phyloP scores from a whole-genome alignment of 805 yeast genomes.

The Schwanniomyces polymorphus region DNA sequence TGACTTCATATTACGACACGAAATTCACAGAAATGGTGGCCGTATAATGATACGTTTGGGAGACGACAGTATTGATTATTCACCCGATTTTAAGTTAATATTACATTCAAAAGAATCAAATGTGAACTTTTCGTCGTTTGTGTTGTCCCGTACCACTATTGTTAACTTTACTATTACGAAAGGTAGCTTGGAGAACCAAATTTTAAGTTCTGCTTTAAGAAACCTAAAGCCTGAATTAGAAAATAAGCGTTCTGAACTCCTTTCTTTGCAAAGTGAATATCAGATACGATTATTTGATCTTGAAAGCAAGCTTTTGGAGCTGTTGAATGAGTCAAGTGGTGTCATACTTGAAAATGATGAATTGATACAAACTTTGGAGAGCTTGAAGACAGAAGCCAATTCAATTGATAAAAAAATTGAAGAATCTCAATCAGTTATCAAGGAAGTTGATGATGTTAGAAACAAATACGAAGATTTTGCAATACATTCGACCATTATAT shows the following conservation, averaged over 20 bases:
- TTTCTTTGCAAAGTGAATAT: constrained; percentile 60
- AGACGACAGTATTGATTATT: constrained; percentile 61
- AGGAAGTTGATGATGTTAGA: constrained; percentile 49
- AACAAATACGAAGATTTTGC: constrained; percentile 56
- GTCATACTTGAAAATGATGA: constrained; percentile 68
- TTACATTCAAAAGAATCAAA: constrained; percentile 62
- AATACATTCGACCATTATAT: constrained; percentile 50
- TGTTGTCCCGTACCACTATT: constrained; percentile 61
- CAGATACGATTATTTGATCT: constrained; percentile 50
- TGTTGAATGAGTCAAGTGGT: constrained; percentile 57
- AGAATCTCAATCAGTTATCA: constrained; percentile 57
- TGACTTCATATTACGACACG: constrained; percentile 59
- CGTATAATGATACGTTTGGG: constrained; percentile 63
- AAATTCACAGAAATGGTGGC: constrained; percentile 67
- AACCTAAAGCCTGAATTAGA: constrained; percentile 69
- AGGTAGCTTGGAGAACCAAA: constrained; percentile 61
- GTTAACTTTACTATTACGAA: constrained; percentile 75
- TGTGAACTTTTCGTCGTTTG: constrained; percentile 47
- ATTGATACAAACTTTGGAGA: constrained; percentile 60
- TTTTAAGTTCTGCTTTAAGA: constrained; percentile 56
- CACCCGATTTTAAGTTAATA: constrained; percentile 60
- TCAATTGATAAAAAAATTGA: constrained; percentile 52
- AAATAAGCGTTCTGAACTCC: constrained; percentile 50
- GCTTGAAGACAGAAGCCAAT: constrained; percentile 60
- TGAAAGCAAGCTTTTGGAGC: constrained; percentile 58